Evolutionary conservation across 768 basidiomycete species (phyloP).

Genomic region (Suillus ampliporus): DNA sequence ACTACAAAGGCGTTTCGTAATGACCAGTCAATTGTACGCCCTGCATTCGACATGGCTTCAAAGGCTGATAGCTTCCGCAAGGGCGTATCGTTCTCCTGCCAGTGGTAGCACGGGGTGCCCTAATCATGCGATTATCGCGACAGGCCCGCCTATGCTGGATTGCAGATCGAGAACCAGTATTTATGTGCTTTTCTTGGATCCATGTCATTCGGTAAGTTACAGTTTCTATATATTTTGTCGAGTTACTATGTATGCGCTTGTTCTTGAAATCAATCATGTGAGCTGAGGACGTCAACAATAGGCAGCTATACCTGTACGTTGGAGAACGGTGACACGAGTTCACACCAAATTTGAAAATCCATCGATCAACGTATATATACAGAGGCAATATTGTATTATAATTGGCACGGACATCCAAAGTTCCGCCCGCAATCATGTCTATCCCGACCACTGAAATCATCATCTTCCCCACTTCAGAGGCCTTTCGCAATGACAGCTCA

Average conservation of each 20-base stretch:
- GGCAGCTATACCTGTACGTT: too few species aligned
- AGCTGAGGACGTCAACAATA: background rate
- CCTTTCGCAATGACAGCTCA: constrained; percentile 12
- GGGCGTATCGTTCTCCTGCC: constrained; percentile 18
- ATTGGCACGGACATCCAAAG: background rate
- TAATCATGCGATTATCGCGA: too few species aligned
- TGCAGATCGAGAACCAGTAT: constrained; percentile 21
- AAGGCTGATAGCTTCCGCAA: constrained; percentile 13
- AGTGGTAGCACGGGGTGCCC: background rate
- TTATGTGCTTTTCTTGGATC: background rate
- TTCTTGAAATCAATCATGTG: background rate
- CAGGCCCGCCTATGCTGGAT: constrained; percentile 27
- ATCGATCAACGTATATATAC: too few species aligned
- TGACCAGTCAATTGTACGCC: constrained; percentile 7
- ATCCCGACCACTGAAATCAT: constrained; percentile 29
- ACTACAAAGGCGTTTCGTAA: constrained; percentile 17
- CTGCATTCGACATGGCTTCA: constrained; percentile 18
- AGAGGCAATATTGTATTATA: too few species aligned
- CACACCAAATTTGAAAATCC: background rate
- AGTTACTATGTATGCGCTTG: too few species aligned
- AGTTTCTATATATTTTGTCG: background rate
- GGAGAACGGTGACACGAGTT: too few species aligned
- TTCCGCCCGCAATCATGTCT: constrained; percentile 10
- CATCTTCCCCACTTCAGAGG: constrained; percentile 22
- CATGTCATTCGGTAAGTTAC: background rate